Percentiles rank a stretch among this genome's conserved stretches.
These are phyloP conservation scores for Pisolithus orientalis DNA, from an alignment of 768 basidiomycete species.

Conservation along the genomic window DNA sequence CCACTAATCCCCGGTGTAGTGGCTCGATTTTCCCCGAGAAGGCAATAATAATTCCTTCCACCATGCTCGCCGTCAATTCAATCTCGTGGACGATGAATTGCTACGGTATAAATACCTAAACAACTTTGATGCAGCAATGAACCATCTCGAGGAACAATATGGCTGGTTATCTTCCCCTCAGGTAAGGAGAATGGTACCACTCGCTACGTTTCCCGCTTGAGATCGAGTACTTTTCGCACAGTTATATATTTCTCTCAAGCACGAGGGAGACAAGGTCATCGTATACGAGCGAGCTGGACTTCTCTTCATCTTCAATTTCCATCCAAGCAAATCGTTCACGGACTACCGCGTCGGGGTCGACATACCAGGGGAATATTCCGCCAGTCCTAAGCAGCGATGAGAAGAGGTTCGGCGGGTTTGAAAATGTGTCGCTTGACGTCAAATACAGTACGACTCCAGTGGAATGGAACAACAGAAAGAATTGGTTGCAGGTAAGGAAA, in stretches of 20 bases:
- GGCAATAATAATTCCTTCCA: constrained; percentile 97
- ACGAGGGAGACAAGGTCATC: constrained; percentile 89
- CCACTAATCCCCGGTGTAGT: constrained; percentile 37
- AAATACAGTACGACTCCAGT: constrained; percentile 76
- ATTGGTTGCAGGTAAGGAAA: constrained; percentile 71
- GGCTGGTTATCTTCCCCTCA: constrained; percentile 81
- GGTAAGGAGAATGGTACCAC: constrained; percentile 32
- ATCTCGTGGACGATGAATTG: constrained; percentile 77
- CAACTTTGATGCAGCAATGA: constrained; percentile 92
- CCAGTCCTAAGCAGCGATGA: constrained; percentile 84
- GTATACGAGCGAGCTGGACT: constrained; percentile 92
- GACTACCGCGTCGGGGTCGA: constrained; percentile 95
- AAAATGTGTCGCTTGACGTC: constrained; percentile 58
- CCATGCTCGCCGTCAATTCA: constrained; percentile 96
- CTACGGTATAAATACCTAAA: constrained; percentile 94
- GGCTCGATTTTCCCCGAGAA: constrained; percentile 98
- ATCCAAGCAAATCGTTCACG: constrained; percentile 82
- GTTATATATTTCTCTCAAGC: constrained; percentile 91
- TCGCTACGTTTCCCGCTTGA: not conserved
- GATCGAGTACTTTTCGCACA: constrained; percentile 24
- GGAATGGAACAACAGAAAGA: constrained; percentile 91
- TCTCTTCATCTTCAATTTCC: constrained; percentile 96
- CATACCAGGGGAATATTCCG: constrained; percentile 73
- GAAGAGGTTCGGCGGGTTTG: constrained; percentile 84
- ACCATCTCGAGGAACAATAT: constrained; percentile 71